These are phyloP conservation scores for Ceratocystis papillata DNA, from an alignment of 2,329 filamentous ascomycete genomes.

Conservation along the genomic window DNA sequence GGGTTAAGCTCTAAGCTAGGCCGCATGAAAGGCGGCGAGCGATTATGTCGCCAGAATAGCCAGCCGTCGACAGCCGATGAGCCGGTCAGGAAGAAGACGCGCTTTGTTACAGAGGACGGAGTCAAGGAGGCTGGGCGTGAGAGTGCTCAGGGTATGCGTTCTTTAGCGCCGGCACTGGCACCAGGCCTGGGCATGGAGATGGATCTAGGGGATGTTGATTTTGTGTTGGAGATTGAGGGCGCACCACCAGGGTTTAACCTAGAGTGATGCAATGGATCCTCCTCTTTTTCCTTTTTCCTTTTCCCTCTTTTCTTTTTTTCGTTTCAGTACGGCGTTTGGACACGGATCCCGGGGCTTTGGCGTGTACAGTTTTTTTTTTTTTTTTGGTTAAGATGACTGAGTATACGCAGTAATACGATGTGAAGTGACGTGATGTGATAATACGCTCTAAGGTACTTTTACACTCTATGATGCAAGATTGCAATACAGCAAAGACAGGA, in stretches of 20 bases:
- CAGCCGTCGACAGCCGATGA: conserved; percentile 29
- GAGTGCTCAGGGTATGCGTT: conserved; percentile 41
- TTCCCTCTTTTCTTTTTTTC: neutral
- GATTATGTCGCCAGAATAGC: conserved; percentile 31
- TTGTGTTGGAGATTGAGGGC: conserved; percentile 24
- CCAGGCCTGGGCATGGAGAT: neutral
- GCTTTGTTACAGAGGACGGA: conserved; percentile 68
- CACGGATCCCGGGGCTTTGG: neutral
- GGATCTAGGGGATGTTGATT: conserved; percentile 21
- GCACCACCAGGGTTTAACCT: conserved; percentile 23
- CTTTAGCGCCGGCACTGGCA: conserved; percentile 29
- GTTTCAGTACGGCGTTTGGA: neutral
- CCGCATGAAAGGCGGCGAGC: conserved; percentile 52
- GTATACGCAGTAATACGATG: neutral
- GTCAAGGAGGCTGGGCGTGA: conserved; percentile 68
- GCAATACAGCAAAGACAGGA: neutral
- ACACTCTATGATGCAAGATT: conserved; percentile 8
- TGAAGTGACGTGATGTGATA: conserved; percentile 4
- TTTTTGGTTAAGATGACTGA: neutral
- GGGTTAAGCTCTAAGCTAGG: conserved; percentile 45
- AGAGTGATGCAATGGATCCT: neutral
- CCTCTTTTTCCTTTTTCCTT: neutral
- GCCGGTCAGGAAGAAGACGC: conserved; percentile 59
- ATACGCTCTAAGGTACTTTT: conserved; percentile 10
- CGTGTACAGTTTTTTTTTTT: neutral